A percentile compares a stretch with the other conserved stretches of the same genome.
Evolutionary conservation across 2,329 filamentous ascomycete genomes (phyloP).

Genomic region (Fusarium sp.): DNA sequence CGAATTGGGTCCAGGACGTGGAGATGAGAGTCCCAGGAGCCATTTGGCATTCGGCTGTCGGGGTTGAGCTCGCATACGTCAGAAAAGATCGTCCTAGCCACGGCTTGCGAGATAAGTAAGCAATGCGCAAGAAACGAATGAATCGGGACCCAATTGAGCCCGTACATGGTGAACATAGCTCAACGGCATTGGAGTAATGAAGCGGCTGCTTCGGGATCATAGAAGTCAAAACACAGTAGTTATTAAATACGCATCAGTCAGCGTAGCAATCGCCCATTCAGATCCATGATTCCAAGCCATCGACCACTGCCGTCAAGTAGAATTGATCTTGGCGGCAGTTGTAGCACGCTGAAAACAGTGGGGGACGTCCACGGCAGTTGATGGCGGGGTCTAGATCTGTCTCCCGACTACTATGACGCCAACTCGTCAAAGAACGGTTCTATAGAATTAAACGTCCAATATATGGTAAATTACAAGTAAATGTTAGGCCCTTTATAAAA

Average conservation of each 20-base stretch:
- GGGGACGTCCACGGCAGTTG: not conserved
- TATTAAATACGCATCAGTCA: not conserved
- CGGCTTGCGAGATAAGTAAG: fast-evolving
- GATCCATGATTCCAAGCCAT: not conserved
- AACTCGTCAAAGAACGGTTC: not conserved
- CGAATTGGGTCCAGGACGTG: not conserved
- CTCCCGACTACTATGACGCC: not conserved
- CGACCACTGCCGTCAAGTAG: not conserved
- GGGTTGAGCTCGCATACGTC: not conserved
- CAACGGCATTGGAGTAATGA: fast-evolving
- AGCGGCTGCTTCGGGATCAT: fast-evolving
- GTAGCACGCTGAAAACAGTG: fast-evolving
- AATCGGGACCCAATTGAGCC: fast-evolving
- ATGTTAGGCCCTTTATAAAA: too few species aligned
- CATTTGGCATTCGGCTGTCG: not conserved
- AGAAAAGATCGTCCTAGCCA: too few species aligned
- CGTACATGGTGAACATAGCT: not conserved
- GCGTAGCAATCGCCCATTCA: not conserved
- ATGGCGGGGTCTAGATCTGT: not conserved
- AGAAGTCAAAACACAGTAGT: fast-evolving
- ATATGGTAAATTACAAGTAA: too few species aligned
- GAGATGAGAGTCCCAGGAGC: not conserved
- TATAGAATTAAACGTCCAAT: too few species aligned
- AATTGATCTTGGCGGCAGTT: not conserved
- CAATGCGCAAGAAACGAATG: not conserved